These are phyloP conservation scores for Raphanus sativus DNA, from an alignment of 345 rosid species.

Conservation along the genomic window DNA sequence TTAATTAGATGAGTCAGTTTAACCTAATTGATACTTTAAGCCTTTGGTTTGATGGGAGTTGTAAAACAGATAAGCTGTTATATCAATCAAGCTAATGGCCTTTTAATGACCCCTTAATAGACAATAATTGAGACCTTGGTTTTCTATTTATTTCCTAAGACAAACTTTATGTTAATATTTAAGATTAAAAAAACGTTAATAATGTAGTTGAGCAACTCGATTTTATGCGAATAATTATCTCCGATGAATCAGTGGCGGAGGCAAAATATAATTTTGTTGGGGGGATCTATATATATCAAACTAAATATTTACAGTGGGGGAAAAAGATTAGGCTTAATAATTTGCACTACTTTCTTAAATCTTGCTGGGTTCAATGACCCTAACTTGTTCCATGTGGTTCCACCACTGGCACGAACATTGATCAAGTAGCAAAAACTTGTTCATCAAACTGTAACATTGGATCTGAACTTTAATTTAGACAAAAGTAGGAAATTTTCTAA, in stretches of 20 bases:
- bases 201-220: background rate
- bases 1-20: constrained; percentile 38
- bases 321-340: no score
- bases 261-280: no score
- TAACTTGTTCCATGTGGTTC: no score
- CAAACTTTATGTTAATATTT: background rate
- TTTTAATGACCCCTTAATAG: constrained; percentile 20
- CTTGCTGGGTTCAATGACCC: no score
- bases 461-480: background rate
- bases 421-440: background rate
- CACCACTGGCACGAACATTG: background rate
- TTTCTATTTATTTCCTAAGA: constrained; percentile 1
- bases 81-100: constrained; percentile 29
- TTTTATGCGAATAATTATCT: background rate
- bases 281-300: no score
- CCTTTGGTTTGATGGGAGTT: constrained; percentile 30
- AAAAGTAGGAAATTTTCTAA: background rate
- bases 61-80: constrained; percentile 29
- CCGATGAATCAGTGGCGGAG: no score
- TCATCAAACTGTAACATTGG: constrained; percentile 1
- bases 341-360: no score
- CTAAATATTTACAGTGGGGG: no score
- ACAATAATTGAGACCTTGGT: constrained; percentile 3
- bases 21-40: constrained; percentile 40
- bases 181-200: background rate